Evolutionary conservation across 176 grass and related monocot genomes (phyloP).

Genomic region (Carex littledalei): DNA sequence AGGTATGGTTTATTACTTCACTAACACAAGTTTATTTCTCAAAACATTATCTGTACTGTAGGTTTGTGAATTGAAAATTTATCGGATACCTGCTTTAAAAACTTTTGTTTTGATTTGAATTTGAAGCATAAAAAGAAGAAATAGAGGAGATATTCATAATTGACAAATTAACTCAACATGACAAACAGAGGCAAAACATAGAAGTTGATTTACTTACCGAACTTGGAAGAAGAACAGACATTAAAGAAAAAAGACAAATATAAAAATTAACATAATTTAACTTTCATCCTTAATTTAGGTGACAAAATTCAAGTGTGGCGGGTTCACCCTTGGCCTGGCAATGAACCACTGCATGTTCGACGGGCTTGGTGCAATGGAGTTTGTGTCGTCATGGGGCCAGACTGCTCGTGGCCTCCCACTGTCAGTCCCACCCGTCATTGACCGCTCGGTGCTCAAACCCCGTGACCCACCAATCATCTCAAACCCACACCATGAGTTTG

Average conservation of each 20-base stretch:
- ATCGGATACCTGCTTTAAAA: not conserved
- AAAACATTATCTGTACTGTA: not conserved
- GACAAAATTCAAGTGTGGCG: conserved; percentile 75
- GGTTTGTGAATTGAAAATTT: not conserved
- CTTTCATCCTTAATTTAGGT: conserved; percentile 34
- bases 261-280: not conserved
- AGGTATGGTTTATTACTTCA: conserved; percentile 39
- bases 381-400: conserved; percentile 93
- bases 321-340: conserved; percentile 64
- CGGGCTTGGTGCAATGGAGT: conserved; percentile 89
- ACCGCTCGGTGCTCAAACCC: conserved; percentile 49
- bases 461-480: conserved; percentile 47
- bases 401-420: conserved; percentile 65
- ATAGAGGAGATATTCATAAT: not conserved
- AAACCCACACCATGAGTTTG: conserved; percentile 73
- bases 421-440: conserved; percentile 56
- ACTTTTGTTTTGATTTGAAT: not conserved
- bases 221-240: not conserved
- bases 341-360: conserved; percentile 99
- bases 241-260: not conserved
- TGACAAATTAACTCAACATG: not conserved
- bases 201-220: too few relatives aligned
- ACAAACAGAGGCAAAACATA: not conserved
- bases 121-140: not conserved
- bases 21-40: not conserved